Conservation (phyloP, 179 eudicot genomes). For the Actinidia arguta region DNA sequence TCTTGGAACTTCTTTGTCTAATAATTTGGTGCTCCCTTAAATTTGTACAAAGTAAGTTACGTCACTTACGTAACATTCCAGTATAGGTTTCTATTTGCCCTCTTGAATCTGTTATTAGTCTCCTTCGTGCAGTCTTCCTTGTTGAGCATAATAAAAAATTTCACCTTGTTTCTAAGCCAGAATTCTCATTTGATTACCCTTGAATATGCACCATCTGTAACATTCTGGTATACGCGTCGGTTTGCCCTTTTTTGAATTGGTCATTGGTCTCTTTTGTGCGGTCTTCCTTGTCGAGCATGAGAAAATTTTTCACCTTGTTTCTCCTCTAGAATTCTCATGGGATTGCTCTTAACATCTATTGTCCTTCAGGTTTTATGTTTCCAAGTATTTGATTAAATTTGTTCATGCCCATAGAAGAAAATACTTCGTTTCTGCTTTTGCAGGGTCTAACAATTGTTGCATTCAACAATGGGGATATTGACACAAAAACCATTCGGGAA, state of each 20-base stretch:
- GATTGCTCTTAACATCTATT: background rate
- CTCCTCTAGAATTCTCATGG: background rate
- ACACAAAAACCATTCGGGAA: constrained; percentile 59
- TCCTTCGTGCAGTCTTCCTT: too few relatives aligned
- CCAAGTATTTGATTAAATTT: background rate
- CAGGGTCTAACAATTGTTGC: constrained; percentile 90
- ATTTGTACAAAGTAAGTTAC: too few relatives aligned
- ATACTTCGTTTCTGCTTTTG: constrained; percentile 19
- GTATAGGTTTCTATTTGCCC: too few relatives aligned
- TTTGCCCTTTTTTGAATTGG: background rate
- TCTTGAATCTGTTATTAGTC: too few relatives aligned
- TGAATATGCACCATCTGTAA: background rate
- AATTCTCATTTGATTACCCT: too few relatives aligned
- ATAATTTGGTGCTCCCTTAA: background rate
- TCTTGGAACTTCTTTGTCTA: background rate
- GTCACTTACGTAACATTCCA: too few relatives aligned
- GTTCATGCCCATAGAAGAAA: background rate
- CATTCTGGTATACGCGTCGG: background rate
- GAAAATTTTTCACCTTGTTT: background rate
- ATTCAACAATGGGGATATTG: constrained; percentile 56
- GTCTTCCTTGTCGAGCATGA: constrained; percentile 1
- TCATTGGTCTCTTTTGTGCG: background rate
- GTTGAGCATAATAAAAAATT: too few relatives aligned
- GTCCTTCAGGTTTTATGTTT: background rate
- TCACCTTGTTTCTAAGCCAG: too few relatives aligned